These are phyloP conservation scores for Trichothecium sympodiale DNA, from an alignment of 2,329 filamentous ascomycete species.

Conservation along the genomic window DNA sequence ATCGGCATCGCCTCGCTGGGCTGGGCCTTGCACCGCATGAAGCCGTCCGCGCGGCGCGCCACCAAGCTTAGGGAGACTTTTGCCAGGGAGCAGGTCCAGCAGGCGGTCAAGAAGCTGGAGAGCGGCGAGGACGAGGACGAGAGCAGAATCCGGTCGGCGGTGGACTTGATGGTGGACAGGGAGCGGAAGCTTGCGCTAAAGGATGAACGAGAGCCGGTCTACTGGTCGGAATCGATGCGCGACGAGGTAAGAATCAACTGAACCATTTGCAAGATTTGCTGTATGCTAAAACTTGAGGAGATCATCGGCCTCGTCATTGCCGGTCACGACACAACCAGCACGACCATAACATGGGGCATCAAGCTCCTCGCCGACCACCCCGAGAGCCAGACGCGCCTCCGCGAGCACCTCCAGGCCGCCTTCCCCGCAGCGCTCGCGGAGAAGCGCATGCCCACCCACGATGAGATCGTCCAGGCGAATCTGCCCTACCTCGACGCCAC, in stretches of 20 bases:
- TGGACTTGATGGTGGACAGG: slow-evolving; percentile 20
- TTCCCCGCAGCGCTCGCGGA: slow-evolving; percentile 8
- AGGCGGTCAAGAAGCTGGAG: background rate
- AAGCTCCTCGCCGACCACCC: slow-evolving; percentile 11
- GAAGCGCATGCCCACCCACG: slow-evolving; percentile 10
- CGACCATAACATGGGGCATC: slow-evolving; percentile 10
- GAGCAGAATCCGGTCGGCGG: slow-evolving; percentile 10
- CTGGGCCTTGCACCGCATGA: background rate
- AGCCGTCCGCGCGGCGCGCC: background rate
- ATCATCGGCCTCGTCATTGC: slow-evolving; percentile 16
- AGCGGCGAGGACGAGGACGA: background rate
- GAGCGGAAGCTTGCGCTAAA: slow-evolving; percentile 18
- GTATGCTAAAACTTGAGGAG: background rate
- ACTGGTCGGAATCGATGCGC: slow-evolving; percentile 13
- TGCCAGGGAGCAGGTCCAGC: background rate
- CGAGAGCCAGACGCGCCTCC: slow-evolving; percentile 10
- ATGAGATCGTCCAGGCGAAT: slow-evolving; percentile 11
- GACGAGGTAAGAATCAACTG: slow-evolving; percentile 13
- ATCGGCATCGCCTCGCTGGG: background rate
- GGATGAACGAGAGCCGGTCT: slow-evolving; percentile 13
- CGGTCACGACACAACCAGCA: slow-evolving; percentile 19
- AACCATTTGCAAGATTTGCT: background rate
- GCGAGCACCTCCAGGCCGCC: slow-evolving; percentile 8
- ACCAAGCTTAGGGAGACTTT: background rate
- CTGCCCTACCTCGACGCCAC: slow-evolving; percentile 18